Percentiles rank a stretch among this genome's conserved stretches.
Conservation (phyloP, 768 basidiomycete species). For the Leccinellum rugosiceps region DNA sequence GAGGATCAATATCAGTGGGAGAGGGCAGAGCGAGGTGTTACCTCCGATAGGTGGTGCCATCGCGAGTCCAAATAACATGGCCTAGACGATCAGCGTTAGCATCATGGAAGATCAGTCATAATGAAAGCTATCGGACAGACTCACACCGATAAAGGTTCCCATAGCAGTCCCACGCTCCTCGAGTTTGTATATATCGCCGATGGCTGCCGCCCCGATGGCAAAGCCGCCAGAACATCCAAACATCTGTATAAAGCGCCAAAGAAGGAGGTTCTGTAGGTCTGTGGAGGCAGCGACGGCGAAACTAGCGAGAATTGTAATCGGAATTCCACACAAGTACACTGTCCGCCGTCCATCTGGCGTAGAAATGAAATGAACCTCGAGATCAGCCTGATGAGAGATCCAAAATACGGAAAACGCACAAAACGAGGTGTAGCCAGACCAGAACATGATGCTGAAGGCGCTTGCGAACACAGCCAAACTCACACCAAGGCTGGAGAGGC, state of each 20-base stretch:
- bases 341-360: conserved; percentile 59
- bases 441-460: conserved; percentile 44
- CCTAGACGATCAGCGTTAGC: conserved; percentile 23
- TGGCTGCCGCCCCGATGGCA: conserved; percentile 57
- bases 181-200: conserved; percentile 63
- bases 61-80: conserved; percentile 54
- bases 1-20: neutral
- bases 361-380: neutral
- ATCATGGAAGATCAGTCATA: neutral
- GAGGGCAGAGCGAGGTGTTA: conserved; percentile 1
- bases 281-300: conserved; percentile 52
- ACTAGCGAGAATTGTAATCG: conserved; percentile 56
- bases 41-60: conserved; percentile 61
- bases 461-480: conserved; percentile 48
- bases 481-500: conserved; percentile 40
- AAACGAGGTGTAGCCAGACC: conserved; percentile 50
- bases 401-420: conserved; percentile 22
- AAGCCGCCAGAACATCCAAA: conserved; percentile 56
- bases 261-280: conserved; percentile 45
- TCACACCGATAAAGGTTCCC: conserved; percentile 55
- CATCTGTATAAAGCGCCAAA: conserved; percentile 64
- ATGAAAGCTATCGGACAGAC: neutral
- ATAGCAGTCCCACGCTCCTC: conserved; percentile 61
- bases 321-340: conserved; percentile 57
- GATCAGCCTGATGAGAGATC: neutral